Evolutionary conservation across 2,329 filamentous ascomycete species (phyloP).

Genomic region (Aureobasidium vineae): DNA sequence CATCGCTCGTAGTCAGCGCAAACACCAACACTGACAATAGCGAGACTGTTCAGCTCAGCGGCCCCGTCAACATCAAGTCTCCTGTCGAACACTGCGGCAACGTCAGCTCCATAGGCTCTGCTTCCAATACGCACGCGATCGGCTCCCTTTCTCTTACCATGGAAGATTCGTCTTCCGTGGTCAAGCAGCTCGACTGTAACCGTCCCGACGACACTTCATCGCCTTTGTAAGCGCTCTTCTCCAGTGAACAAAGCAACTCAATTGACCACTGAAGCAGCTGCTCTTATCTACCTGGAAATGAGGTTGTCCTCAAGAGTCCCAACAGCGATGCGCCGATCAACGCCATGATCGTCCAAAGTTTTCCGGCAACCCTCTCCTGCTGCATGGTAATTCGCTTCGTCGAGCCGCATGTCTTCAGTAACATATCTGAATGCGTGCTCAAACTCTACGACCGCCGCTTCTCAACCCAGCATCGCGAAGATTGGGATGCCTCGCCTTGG

Average conservation of each 20-base stretch:
- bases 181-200: neutral
- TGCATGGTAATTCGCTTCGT: neutral
- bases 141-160: neutral
- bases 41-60: neutral
- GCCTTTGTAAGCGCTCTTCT: neutral
- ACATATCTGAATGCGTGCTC: neutral
- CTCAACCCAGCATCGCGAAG: neutral
- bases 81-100: neutral
- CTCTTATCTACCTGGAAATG: neutral
- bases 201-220: neutral
- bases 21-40: neutral
- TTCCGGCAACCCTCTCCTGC: neutral
- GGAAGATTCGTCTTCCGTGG: neutral
- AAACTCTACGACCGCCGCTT: slow-evolving; percentile 11
- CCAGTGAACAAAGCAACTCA: neutral
- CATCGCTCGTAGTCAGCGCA: neutral
- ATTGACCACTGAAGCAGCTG: neutral
- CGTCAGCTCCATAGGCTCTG: neutral
- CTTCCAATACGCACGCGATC: neutral
- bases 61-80: neutral
- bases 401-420: neutral
- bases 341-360: neutral
- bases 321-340: neutral
- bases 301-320: neutral
- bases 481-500: neutral